phyloP scores from a whole-genome alignment of 2,329 filamentous ascomycete species.

The Immersiporthe knoxdaviesiana region DNA sequence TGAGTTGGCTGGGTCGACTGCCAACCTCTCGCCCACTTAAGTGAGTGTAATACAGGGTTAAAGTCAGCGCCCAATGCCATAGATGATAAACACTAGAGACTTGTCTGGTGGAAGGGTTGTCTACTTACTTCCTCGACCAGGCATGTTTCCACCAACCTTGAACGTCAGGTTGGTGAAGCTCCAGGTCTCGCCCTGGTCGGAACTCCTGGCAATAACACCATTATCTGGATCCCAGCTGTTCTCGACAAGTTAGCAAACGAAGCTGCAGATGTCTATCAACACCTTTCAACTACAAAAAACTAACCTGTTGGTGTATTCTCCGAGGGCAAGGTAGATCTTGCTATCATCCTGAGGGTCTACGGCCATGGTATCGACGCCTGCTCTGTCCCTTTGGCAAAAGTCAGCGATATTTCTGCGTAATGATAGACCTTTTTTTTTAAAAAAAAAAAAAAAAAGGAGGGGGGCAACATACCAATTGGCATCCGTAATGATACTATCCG shows the following conservation, averaged over 20 bases:
- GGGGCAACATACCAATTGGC: constrained; percentile 26
- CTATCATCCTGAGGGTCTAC: constrained; percentile 56
- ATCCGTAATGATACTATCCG: constrained; percentile 26
- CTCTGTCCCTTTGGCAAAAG: constrained; percentile 48
- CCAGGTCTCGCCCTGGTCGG: constrained; percentile 59
- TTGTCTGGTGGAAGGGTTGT: too few relatives aligned
- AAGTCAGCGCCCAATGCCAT: neutral
- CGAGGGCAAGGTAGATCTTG: constrained; percentile 57
- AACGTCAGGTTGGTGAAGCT: constrained; percentile 53
- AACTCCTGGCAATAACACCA: constrained; percentile 58
- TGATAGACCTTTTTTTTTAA: too few relatives aligned
- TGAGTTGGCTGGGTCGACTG: constrained; percentile 60
- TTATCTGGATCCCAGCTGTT: constrained; percentile 52
- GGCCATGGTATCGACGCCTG: constrained; percentile 61
- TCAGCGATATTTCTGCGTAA: neutral
- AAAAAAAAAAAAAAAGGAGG: too few relatives aligned
- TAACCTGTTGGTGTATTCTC: constrained; percentile 61
- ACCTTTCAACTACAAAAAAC: too few relatives aligned
- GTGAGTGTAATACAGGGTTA: neutral
- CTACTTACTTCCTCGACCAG: constrained; percentile 52
- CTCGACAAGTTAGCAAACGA: constrained; percentile 23
- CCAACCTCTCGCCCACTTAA: constrained; percentile 56
- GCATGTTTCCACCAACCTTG: constrained; percentile 66
- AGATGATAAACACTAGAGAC: too few relatives aligned
- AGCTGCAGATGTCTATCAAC: too few relatives aligned